Conservation (phyloP, 495 filamentous ascomycete species). For the Trichoderma virens region DNA sequence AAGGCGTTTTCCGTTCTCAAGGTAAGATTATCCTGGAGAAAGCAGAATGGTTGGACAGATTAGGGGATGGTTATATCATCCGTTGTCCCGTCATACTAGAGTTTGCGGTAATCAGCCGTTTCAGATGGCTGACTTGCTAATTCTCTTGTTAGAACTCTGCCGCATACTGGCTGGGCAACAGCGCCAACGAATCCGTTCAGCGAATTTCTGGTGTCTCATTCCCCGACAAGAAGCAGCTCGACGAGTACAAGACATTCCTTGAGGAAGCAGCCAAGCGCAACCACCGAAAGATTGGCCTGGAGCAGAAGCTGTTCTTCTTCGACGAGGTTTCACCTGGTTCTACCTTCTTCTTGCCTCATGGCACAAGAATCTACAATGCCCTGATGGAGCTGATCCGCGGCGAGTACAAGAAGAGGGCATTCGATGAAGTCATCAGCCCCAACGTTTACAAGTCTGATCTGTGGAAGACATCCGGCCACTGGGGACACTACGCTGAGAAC, state of each 20-base stretch:
- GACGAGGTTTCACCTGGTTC: slow-evolving; percentile 84
- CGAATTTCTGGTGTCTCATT: slow-evolving; percentile 95
- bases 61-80: no score
- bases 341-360: slow-evolving; percentile 90
- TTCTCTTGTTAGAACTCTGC: slow-evolving; percentile 58
- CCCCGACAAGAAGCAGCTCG: slow-evolving; percentile 90
- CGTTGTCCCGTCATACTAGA: no score
- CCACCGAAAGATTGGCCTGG: slow-evolving; percentile 81
- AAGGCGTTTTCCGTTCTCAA: slow-evolving; percentile 87
- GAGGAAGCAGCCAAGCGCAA: slow-evolving; percentile 96
- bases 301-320: slow-evolving; percentile 97
- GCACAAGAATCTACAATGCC: slow-evolving; percentile 85
- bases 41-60: no score
- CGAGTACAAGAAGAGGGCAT: slow-evolving; percentile 89
- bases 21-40: no score
- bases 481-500: slow-evolving; percentile 91
- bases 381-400: slow-evolving; percentile 69
- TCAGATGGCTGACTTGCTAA: slow-evolving; percentile 19
- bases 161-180: slow-evolving; percentile 92
- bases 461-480: slow-evolving; percentile 93
- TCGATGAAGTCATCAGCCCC: slow-evolving; percentile 89
- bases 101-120: background rate
- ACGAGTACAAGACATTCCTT: slow-evolving; percentile 82
- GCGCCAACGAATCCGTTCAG: slow-evolving; percentile 86
- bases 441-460: slow-evolving; percentile 90